These are phyloP conservation scores for Colletotrichum chlorophyti DNA, from an alignment of 2,329 filamentous ascomycete species.

Conservation along the genomic window DNA sequence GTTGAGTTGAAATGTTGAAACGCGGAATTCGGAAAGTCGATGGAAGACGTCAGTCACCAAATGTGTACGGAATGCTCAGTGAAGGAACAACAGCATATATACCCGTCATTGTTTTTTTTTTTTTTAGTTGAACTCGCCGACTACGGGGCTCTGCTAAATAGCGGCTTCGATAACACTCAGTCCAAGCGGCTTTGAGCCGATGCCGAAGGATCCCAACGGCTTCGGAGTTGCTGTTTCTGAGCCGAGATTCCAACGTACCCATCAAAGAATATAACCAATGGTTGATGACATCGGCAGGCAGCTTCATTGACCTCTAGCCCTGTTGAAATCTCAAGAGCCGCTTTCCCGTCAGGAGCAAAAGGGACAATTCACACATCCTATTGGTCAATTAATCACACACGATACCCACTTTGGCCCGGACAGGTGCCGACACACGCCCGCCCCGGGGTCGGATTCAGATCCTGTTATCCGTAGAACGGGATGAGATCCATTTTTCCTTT, in stretches of 20 bases:
- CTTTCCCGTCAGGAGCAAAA: not conserved
- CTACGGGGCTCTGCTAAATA: too few species aligned
- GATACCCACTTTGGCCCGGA: not conserved
- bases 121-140: too few species aligned
- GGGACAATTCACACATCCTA: not conserved
- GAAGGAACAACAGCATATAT: too few species aligned
- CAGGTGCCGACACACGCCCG: not conserved
- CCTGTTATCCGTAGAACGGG: not conserved
- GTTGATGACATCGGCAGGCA: accelerated
- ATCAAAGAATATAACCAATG: accelerated
- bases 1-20: too few species aligned
- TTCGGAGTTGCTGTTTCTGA: not conserved
- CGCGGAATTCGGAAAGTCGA: too few species aligned
- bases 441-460: conserved; percentile 5
- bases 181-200: not conserved
- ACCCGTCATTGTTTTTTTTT: too few species aligned
- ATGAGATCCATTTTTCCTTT: conserved; percentile 6
- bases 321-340: not conserved
- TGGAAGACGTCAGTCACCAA: too few species aligned
- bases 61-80: too few species aligned
- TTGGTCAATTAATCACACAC: not conserved
- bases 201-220: not conserved
- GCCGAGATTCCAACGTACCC: not conserved
- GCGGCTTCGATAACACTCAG: too few species aligned
- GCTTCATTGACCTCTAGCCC: not conserved